Evolutionary conservation across 108 stramenopile genomes (phyloP).

Genomic region (Chaetoceros tenuissimus): DNA sequence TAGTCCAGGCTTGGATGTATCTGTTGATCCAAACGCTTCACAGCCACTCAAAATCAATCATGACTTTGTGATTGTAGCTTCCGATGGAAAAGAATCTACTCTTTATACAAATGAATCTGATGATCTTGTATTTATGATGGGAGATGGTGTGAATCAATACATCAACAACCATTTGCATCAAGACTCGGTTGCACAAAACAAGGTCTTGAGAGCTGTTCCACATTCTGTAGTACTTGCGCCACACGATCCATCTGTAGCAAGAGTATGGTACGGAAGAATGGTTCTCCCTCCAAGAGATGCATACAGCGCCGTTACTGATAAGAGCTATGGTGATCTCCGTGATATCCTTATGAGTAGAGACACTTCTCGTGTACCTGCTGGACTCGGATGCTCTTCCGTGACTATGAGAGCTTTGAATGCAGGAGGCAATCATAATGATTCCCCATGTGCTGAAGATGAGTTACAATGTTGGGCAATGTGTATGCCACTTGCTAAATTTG

Average conservation of each 20-base stretch:
- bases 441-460: conserved; percentile 41
- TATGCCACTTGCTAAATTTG: conserved; percentile 37
- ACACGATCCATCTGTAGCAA: conserved; percentile 9
- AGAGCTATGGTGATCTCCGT: conserved; percentile 55
- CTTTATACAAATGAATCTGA: conserved; percentile 45
- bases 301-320: conserved; percentile 18
- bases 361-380: background rate
- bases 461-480: conserved; percentile 80
- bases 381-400: conserved; percentile 34
- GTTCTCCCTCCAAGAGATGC: conserved; percentile 67
- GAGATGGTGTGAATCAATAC: conserved; percentile 77
- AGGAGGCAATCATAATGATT: background rate
- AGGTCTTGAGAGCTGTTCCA: conserved; percentile 49
- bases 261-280: conserved; percentile 86
- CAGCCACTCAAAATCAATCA: background rate
- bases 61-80: conserved; percentile 29
- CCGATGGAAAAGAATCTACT: conserved; percentile 28
- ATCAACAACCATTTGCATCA: conserved; percentile 25
- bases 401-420: conserved; percentile 28
- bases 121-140: conserved; percentile 70
- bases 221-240: conserved; percentile 38
- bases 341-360: background rate
- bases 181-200: background rate
- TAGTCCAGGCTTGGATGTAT: conserved; percentile 36
- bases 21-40: conserved; percentile 1